A percentile compares a stretch with the other conserved stretches of the same genome.
Conservation (phyloP, 768 basidiomycete species). For the Auriscalpium vulgare region DNA sequence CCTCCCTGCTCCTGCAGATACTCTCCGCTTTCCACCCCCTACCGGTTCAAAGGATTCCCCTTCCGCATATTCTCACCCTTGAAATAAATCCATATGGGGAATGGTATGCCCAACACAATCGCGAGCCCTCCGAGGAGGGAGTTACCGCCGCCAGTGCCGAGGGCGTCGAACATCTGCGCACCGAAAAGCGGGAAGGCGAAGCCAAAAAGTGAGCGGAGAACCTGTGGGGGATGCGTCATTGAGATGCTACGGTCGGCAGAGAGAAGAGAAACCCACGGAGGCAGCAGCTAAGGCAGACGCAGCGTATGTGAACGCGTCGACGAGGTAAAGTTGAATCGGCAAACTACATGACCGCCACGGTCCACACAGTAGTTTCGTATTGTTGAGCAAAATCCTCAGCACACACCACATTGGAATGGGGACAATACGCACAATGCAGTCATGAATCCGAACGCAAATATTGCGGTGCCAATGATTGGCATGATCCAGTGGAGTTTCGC, state of each 20-base stretch:
- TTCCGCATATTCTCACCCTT: conserved; percentile 50
- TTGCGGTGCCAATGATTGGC: conserved; percentile 48
- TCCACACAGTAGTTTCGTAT: too few species aligned
- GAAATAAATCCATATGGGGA: conserved; percentile 67
- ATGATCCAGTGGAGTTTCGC: conserved; percentile 64
- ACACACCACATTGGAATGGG: background rate
- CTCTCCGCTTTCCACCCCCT: background rate
- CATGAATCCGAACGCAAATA: conserved; percentile 60
- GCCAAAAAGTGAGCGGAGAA: conserved; percentile 54
- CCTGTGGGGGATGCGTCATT: conserved; percentile 23
- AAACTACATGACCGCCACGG: conserved; percentile 30
- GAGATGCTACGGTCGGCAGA: background rate
- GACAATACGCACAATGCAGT: conserved; percentile 38
- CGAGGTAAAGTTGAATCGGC: conserved; percentile 61
- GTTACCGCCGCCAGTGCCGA: conserved; percentile 66
- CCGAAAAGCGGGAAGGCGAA: conserved; percentile 64
- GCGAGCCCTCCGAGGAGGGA: conserved; percentile 47
- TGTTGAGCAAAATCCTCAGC: background rate
- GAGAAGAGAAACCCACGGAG: conserved; percentile 31
- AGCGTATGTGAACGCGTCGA: conserved; percentile 62
- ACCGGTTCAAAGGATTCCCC: conserved; percentile 28
- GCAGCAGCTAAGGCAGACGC: conserved; percentile 60
- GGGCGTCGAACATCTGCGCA: conserved; percentile 49
- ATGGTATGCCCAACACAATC: conserved; percentile 48
- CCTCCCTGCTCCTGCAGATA: too few species aligned